A percentile compares a stretch with the other conserved stretches of the same genome.
phyloP scores from a whole-genome alignment of 1,284 basidiomycete species.

The Cryptococcus amylolentus region DNA sequence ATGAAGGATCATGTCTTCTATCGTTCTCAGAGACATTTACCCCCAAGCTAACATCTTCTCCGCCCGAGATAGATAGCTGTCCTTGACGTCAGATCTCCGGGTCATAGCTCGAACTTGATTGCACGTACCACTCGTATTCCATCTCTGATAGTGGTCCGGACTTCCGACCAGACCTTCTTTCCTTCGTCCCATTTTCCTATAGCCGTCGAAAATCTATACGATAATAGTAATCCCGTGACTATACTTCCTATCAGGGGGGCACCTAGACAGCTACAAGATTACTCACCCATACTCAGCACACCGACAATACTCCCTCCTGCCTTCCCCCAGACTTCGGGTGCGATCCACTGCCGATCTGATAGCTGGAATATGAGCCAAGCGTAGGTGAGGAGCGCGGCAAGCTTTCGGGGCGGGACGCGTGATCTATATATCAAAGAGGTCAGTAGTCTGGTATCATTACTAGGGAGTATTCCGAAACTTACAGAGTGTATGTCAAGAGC shows the following conservation, averaged over 20 bases:
- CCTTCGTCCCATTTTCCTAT: constrained; percentile 44
- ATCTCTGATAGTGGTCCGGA: constrained; percentile 38
- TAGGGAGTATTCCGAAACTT: constrained; percentile 4
- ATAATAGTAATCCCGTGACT: constrained; percentile 42
- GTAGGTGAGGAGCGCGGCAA: constrained; percentile 28
- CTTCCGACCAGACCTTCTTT: constrained; percentile 42
- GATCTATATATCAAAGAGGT: constrained; percentile 17
- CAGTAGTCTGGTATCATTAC: background rate
- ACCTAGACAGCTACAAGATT: background rate
- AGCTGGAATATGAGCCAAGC: constrained; percentile 22
- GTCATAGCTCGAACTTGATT: background rate
- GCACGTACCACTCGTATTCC: constrained; percentile 41
- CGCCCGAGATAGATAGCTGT: constrained; percentile 8
- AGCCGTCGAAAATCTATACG: constrained; percentile 40
- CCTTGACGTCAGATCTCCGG: background rate
- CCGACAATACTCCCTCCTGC: constrained; percentile 35
- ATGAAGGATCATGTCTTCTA: background rate
- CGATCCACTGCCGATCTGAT: constrained; percentile 22
- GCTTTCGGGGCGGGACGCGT: constrained; percentile 33
- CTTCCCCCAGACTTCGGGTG: constrained; percentile 21
- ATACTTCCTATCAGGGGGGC: background rate
- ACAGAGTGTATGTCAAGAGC: constrained; percentile 36
- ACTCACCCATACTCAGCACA: constrained; percentile 42
- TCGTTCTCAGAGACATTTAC: background rate
- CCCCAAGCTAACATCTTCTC: background rate